Percentiles rank a stretch among this genome's conserved stretches.
phyloP scores from a whole-genome alignment of 345 rosid species.

The Aquilaria sinensis region DNA sequence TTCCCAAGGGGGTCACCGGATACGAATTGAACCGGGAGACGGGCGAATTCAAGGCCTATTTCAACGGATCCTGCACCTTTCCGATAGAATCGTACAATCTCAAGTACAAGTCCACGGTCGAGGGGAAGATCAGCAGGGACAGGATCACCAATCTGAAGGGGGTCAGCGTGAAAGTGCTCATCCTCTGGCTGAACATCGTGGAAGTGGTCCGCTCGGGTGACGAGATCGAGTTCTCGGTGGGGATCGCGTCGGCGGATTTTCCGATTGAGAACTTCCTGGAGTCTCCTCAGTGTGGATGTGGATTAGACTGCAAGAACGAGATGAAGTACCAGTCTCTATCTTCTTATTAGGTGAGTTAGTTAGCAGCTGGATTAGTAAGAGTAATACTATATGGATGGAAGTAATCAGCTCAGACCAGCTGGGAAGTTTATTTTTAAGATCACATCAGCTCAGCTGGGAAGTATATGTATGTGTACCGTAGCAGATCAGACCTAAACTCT shows the following conservation, averaged over 20 bases:
- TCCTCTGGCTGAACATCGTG: slow-evolving; percentile 90
- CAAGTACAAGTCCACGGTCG: slow-evolving; percentile 64
- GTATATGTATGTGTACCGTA: too few species aligned
- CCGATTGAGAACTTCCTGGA: slow-evolving; percentile 70
- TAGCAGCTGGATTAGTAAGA: too few species aligned
- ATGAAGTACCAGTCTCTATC: too few species aligned
- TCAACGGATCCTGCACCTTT: slow-evolving; percentile 40
- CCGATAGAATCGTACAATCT: slow-evolving; percentile 60
- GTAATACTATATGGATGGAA: too few species aligned
- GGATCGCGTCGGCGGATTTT: slow-evolving; percentile 82
- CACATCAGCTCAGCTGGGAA: too few species aligned
- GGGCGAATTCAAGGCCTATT: slow-evolving; percentile 39
- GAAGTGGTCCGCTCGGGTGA: slow-evolving; percentile 63
- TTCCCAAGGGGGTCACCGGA: slow-evolving; percentile 28
- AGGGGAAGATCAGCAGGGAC: slow-evolving; percentile 58
- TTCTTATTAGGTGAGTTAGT: too few species aligned
- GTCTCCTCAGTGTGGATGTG: slow-evolving; percentile 95
- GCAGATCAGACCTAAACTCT: too few species aligned
- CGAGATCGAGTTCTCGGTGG: slow-evolving; percentile 76
- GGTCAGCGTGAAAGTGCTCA: slow-evolving; percentile 79
- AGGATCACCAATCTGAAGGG: slow-evolving; percentile 61
- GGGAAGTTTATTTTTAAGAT: too few species aligned
- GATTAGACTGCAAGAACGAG: slow-evolving; percentile 48
- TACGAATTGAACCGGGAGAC: slow-evolving; percentile 43
- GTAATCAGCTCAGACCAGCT: too few species aligned